phyloP scores from a whole-genome alignment of 2,329 filamentous ascomycete genomes.

The Aureobasidium uvarum region DNA sequence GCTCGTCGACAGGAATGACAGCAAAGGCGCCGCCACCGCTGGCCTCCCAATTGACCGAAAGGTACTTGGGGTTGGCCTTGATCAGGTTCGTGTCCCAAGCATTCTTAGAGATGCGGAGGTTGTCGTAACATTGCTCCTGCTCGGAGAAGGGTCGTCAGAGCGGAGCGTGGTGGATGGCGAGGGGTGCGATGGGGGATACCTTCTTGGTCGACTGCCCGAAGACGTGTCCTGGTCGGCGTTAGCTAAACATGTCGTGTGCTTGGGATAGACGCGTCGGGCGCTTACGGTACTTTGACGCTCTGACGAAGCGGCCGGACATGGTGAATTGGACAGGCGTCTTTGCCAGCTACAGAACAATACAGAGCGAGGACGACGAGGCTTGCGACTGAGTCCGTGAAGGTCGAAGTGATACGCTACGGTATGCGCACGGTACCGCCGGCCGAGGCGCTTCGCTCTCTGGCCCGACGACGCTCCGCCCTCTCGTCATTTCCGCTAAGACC shows the following conservation, averaged over 20 bases:
- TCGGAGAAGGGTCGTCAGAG: not conserved
- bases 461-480: not conserved
- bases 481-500: constrained; percentile 7
- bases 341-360: constrained; percentile 7
- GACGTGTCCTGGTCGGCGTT: constrained; percentile 73
- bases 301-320: constrained; percentile 71
- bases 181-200: constrained; percentile 42
- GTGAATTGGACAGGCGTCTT: not conserved
- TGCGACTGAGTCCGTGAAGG: not conserved
- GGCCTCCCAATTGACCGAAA: constrained; percentile 98
- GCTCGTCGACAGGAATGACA: constrained; percentile 86
- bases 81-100: constrained; percentile 99
- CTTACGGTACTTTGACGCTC: constrained; percentile 72
- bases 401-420: constrained; percentile 1
- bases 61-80: constrained; percentile 95
- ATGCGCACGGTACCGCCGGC: constrained; percentile 1
- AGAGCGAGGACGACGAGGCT: not conserved
- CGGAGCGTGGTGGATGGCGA: not conserved
- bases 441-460: constrained; percentile 2
- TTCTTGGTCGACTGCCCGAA: constrained; percentile 95
- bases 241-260: constrained; percentile 16
- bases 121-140: constrained; percentile 95
- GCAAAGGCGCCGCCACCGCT: constrained; percentile 95
- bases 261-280: constrained; percentile 32
- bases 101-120: constrained; percentile 94